Evolutionary conservation across 495 filamentous ascomycete genomes (phyloP).

Genomic region (Aspergillus hancockii): DNA sequence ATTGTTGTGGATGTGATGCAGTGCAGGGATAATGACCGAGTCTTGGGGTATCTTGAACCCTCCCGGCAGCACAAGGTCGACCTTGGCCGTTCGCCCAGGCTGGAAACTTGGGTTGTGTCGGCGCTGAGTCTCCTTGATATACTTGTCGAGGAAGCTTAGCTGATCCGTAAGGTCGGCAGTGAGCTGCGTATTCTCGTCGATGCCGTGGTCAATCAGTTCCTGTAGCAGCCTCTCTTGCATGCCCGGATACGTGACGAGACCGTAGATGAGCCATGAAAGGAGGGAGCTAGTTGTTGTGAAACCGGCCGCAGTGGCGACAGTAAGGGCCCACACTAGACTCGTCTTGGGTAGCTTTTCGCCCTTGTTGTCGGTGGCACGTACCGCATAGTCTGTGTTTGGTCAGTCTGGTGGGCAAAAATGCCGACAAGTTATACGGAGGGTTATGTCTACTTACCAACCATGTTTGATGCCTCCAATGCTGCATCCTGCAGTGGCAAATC

Average conservation of each 20-base stretch:
- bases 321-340: conserved; percentile 29
- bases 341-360: conserved; percentile 51
- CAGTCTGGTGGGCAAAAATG: not conserved
- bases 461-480: conserved; percentile 47
- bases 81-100: conserved; percentile 51
- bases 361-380: conserved; percentile 51
- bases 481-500: conserved; percentile 53
- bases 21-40: conserved; percentile 46
- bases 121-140: conserved; percentile 59
- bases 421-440: not conserved
- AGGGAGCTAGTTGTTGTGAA: conserved; percentile 55
- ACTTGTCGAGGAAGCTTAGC: conserved; percentile 53
- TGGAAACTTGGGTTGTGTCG: conserved; percentile 58
- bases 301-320: conserved; percentile 49
- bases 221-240: conserved; percentile 55
- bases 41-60: conserved; percentile 54
- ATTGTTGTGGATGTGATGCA: conserved; percentile 57
- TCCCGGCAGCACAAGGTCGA: conserved; percentile 54
- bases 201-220: conserved; percentile 52
- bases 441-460: conserved; percentile 36
- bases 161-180: conserved; percentile 41
- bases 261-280: conserved; percentile 56
- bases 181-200: conserved; percentile 34
- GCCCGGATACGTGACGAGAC: conserved; percentile 46
- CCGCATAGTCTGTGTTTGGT: conserved; percentile 39